Percentiles rank a stretch among this genome's conserved stretches.
phyloP scores from a whole-genome alignment of 2,329 filamentous ascomycete species.

The Metarhizium humberi region DNA sequence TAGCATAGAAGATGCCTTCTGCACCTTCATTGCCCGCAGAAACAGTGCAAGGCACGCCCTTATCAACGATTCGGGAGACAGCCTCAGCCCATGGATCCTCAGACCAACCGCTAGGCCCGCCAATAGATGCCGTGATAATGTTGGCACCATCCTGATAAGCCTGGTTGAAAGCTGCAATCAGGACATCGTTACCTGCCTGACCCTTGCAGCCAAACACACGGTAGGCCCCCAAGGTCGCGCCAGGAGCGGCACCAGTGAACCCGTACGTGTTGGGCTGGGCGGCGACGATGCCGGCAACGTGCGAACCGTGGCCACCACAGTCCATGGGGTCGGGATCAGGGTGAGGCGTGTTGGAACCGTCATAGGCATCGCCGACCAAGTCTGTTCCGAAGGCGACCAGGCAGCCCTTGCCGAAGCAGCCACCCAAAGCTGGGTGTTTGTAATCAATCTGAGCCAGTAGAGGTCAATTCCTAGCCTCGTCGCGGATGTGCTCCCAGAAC shows the following conservation, averaged over 20 bases:
- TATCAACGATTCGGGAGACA: conserved; percentile 41
- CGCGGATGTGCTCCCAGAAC: neutral
- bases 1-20: conserved; percentile 38
- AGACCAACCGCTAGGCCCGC: conserved; percentile 41
- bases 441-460: conserved; percentile 42
- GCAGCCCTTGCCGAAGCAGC: conserved; percentile 51
- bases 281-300: conserved; percentile 54
- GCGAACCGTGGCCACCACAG: conserved; percentile 50
- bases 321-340: conserved; percentile 45
- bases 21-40: conserved; percentile 43
- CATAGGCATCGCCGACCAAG: conserved; percentile 46
- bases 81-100: conserved; percentile 41
- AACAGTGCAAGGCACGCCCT: conserved; percentile 42
- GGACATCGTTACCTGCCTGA: conserved; percentile 40
- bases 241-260: conserved; percentile 49
- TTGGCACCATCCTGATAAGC: conserved; percentile 52
- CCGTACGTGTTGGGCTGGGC: conserved; percentile 43
- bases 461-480: neutral
- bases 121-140: conserved; percentile 47
- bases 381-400: conserved; percentile 49
- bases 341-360: conserved; percentile 26
- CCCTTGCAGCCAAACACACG: conserved; percentile 48
- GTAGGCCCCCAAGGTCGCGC: conserved; percentile 46
- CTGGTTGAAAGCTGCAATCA: conserved; percentile 50
- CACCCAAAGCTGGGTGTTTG: conserved; percentile 52